Evolutionary conservation across 1,284 basidiomycete genomes (phyloP), one percentile per base, ranked within the genome.

Genomic region (Tylopilus sp.): DNA sequence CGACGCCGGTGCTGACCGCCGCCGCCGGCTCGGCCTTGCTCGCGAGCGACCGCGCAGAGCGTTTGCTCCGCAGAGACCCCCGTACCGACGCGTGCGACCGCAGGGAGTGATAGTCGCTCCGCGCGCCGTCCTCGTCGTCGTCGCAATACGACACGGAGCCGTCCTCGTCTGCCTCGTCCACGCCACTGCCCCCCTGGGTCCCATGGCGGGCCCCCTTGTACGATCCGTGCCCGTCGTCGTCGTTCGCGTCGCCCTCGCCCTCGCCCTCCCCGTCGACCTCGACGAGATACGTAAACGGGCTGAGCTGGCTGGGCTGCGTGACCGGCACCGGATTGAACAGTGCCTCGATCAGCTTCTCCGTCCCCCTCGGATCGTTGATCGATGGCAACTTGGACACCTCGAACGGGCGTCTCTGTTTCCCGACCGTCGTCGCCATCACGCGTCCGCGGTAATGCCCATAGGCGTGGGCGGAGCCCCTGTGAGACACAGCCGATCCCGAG

Each of bases 281-380:
- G 38, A 73, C 65, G 52, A 74, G 80, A 52, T 80, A 74, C 28
- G 83, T 85, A 65, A 85, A 85, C 9, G 83, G 83, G 15, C 72
- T 75, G 46, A 77, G 72, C 30, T 69, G 66, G n/a, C 60, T 58
- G 18, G 64, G 70, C 15, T 77, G 71, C 7, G 69, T 74, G 12
- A 73, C 74, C 9, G 73, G 73, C 2, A 76, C 72, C 4, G 86
- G 86, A 58, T 89, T 89, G 64, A 89, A 89, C 26, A 89, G 65
- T 8, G 85, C 81, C 51, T 89, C 87, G 57, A 89, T 88, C 42
- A 89, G 74, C 42, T 74, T 73, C 60, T 87, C 84, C 0, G 83
- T 86, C 21, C 80, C 78, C 52, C 76, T 75, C 2, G 81, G 73
- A 1, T 81, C 81, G 54, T 76, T 74, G 12, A 78, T 75, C 6